These are phyloP conservation scores for Leccinum brunneo-olivaceum DNA, from an alignment of 1,284 basidiomycete species.

Conservation along the genomic window DNA sequence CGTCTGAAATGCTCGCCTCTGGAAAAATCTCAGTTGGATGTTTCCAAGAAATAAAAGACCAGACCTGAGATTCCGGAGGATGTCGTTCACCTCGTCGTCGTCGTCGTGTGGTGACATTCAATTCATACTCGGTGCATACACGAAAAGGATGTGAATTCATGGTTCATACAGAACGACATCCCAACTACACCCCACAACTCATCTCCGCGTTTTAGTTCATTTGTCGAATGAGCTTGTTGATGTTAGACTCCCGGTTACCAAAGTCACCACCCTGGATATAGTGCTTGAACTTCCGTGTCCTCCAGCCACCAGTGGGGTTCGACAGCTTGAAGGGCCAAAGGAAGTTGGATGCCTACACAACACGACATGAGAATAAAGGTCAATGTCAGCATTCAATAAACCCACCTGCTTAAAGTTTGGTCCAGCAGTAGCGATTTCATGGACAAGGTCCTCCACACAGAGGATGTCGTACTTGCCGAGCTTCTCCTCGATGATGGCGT, in stretches of 20 bases:
- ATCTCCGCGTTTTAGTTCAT: slow-evolving; percentile 73
- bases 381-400: slow-evolving; percentile 8
- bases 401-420: slow-evolving; percentile 97
- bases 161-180: slow-evolving; percentile 28
- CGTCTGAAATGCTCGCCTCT: slow-evolving; percentile 66
- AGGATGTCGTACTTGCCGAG: slow-evolving; percentile 97
- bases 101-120: slow-evolving; percentile 13
- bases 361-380: background rate
- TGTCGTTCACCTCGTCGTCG: slow-evolving; percentile 39
- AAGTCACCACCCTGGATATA: slow-evolving; percentile 93
- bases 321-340: slow-evolving; percentile 99
- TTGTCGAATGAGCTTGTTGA: slow-evolving; percentile 95
- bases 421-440: slow-evolving; percentile 93
- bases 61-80: slow-evolving; percentile 35
- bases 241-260: slow-evolving; percentile 92
- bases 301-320: slow-evolving; percentile 98
- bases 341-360: slow-evolving; percentile 78
- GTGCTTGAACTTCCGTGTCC: slow-evolving; percentile 93
- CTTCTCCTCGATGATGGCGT: slow-evolving; percentile 85
- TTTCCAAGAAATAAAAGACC: background rate
- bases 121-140: slow-evolving; percentile 19
- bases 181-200: slow-evolving; percentile 15
- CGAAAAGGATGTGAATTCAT: slow-evolving; percentile 27
- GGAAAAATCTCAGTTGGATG: background rate
- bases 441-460: slow-evolving; percentile 96